Evolutionary conservation across 345 rosid species (phyloP).

Genomic region (Eucalyptus marginata): DNA sequence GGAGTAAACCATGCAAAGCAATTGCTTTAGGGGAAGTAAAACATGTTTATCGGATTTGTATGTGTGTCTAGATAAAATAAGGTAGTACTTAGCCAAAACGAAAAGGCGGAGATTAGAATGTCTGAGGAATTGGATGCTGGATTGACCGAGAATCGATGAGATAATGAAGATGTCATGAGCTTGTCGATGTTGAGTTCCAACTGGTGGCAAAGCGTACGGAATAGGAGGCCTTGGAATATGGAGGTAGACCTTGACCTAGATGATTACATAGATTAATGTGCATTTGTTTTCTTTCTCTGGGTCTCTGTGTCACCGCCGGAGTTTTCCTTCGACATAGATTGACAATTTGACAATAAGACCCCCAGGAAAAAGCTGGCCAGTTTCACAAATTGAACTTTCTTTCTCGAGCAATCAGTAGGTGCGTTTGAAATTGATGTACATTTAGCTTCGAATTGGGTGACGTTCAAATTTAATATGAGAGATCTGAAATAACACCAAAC

Average conservation of each 20-base stretch:
- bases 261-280: not conserved
- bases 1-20: not conserved
- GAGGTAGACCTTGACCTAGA: not conserved
- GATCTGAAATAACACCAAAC: not conserved
- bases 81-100: not conserved
- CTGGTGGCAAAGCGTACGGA: not conserved
- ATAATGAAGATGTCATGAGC: not conserved
- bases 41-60: not conserved
- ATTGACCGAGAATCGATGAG: not conserved
- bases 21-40: not conserved
- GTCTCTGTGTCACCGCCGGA: not conserved
- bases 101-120: not conserved
- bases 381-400: not conserved
- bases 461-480: not conserved
- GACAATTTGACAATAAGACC: not conserved
- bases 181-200: not conserved
- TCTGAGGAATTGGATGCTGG: not conserved
- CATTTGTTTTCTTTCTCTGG: not conserved
- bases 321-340: not conserved
- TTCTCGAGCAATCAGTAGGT: not conserved
- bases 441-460: not conserved
- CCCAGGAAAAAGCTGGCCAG: not conserved
- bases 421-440: not conserved
- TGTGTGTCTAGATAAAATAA: not conserved
- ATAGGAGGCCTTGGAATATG: not conserved